Evolutionary conservation across 176 grass and related monocot genomes (phyloP), one percentile per base, ranked within the genome.

Genomic region (Zoysia japonica): DNA sequence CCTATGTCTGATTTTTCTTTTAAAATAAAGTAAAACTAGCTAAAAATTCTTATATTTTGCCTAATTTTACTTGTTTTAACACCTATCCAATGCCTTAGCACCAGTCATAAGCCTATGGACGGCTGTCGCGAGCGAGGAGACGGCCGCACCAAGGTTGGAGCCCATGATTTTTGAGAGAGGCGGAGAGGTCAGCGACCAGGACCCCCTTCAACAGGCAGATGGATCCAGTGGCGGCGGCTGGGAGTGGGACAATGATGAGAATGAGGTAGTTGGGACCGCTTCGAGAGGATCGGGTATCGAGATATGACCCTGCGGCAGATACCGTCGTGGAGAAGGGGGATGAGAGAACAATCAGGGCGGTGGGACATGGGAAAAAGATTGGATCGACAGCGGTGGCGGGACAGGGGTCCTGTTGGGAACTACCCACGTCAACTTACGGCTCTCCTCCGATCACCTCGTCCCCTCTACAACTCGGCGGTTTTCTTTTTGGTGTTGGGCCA

Each of bases 41-140:
- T 28, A 28, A 28, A 28, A 28, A 28, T 28, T 28, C 28, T 28
- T 28, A 28, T 28, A 28, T 28, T 28, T 0, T 28, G 28, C 28
- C 28, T 28, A 28, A 28, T 28, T 28, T 28, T 28, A 28, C 28
- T 28, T 28, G 28, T 28, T 28, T 28, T 28, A 28, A 28, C 28
- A 28, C 28, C 28, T 28, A 28, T 28, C 28, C 28, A 28, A 28
- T 28, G 28, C 28, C 28, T 28, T 28, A 28, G 28, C 28, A 28
- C 28, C 28, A 28, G 28, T 28, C 28, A 28, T 28, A 28, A 28
- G 28, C 28, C 28, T 28, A 28, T n/a, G n/a, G n/a, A n/a, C n/a
- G n/a, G n/a, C n/a, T n/a, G n/a, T n/a, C n/a, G n/a, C n/a, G 77
- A 91, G 67, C 59, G 66, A 70, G 72, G 89, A 85, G 67, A 82